phyloP scores from a whole-genome alignment of 2,329 filamentous ascomycete species.

The Cercospora beticola region DNA sequence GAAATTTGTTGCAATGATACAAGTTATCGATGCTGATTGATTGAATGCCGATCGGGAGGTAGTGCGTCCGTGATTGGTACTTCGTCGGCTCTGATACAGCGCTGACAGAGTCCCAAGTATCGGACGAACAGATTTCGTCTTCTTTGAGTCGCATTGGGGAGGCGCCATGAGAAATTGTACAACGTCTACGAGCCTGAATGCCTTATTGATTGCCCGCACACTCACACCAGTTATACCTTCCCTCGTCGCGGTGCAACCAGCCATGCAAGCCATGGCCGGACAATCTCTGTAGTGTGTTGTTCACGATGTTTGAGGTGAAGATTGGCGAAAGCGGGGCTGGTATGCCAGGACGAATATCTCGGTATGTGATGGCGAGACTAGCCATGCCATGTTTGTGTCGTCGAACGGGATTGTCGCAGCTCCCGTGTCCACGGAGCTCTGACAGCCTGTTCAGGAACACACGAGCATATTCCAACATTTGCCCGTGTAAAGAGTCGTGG shows the following conservation, averaged over 20 bases:
- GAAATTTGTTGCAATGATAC: not conserved
- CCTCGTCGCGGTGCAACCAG: not conserved
- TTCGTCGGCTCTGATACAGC: not conserved
- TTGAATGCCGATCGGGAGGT: not conserved
- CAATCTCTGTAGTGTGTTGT: not conserved
- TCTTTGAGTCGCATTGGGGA: not conserved
- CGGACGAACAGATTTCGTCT: not conserved
- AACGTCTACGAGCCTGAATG: not conserved
- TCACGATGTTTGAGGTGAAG: not conserved
- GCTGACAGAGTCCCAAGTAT: not conserved
- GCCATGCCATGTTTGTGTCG: not conserved
- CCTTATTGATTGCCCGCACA: not conserved
- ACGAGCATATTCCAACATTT: not conserved
- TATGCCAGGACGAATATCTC: not conserved
- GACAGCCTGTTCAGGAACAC: not conserved
- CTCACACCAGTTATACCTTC: not conserved
- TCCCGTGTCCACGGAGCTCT: not conserved
- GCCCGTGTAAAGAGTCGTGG: not conserved
- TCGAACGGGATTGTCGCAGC: not conserved
- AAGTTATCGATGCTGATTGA: not conserved
- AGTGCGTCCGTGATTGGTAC: not conserved
- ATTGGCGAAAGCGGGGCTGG: not conserved
- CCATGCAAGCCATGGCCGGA: not conserved
- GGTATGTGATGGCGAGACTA: slow-evolving; percentile 7
- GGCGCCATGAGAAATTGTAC: not conserved